Conservation (phyloP, 225 moss, liverwort and hornwort species). For the Bryoerythrophyllum caledonicum region DNA sequence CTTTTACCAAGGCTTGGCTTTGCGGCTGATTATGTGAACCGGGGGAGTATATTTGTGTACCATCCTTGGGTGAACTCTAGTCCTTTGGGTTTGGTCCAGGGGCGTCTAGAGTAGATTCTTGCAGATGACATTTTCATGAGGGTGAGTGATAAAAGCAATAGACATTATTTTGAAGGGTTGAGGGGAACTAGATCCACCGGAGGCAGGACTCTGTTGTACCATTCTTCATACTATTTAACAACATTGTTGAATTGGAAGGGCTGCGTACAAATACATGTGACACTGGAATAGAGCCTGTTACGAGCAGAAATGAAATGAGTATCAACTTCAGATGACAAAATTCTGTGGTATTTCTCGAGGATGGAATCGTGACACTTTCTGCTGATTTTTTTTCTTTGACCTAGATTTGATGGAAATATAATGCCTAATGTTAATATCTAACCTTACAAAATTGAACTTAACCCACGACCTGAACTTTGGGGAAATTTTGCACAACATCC, state of each 20-base stretch:
- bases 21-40: conserved; percentile 25
- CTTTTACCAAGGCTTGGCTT: conserved; percentile 19
- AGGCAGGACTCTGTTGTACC: conserved; percentile 24
- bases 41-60: conserved; percentile 27
- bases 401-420: too few species aligned
- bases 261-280: too few species aligned
- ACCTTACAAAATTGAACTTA: too few species aligned
- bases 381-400: too few species aligned
- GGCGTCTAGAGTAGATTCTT: conserved; percentile 29
- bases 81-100: conserved; percentile 10
- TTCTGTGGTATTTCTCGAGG: too few species aligned
- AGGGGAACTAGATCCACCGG: conserved; percentile 14
- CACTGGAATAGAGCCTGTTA: too few species aligned
- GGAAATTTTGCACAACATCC: too few species aligned
- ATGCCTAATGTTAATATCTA: too few species aligned
- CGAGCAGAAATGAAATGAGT: too few species aligned
- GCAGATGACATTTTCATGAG: conserved; percentile 56
- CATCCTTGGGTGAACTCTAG: conserved; percentile 22
- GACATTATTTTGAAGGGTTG: conserved; percentile 28
- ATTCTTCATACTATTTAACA: conserved; percentile 38
- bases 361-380: too few species aligned
- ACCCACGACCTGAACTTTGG: too few species aligned
- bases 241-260: conserved; percentile 20
- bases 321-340: too few species aligned
- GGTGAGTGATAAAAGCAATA: conserved; percentile 17